Conservation (phyloP, 169 alveolate species). For the Eimeria mitis region DNA sequence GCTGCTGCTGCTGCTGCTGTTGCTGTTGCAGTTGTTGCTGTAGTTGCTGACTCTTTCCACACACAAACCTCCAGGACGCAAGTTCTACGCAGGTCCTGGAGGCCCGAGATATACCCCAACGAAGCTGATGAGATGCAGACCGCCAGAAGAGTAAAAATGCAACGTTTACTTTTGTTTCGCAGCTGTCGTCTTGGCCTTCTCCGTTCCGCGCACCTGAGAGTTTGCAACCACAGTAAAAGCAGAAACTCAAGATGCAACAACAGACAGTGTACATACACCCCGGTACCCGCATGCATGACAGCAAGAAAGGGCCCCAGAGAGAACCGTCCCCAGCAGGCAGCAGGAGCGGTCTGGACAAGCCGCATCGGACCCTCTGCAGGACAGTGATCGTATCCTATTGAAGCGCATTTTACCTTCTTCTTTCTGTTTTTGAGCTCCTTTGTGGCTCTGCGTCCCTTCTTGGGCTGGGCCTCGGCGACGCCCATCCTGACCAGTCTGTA, state of each 20-base stretch:
- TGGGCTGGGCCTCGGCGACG: constrained; percentile 58
- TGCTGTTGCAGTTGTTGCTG: background rate
- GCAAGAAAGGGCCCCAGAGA: too few species aligned
- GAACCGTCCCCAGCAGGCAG: too few species aligned
- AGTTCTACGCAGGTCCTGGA: background rate
- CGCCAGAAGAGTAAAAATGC: background rate
- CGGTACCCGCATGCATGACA: too few species aligned
- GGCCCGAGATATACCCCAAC: background rate
- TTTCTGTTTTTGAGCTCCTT: constrained; percentile 83
- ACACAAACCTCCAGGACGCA: background rate
- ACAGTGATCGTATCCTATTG: background rate
- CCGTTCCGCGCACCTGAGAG: constrained; percentile 81
- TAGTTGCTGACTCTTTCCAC: background rate
- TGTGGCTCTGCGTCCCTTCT: constrained; percentile 76
- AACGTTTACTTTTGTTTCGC: constrained; percentile 42
- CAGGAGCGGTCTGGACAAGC: too few species aligned
- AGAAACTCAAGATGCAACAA: background rate
- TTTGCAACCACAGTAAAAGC: background rate
- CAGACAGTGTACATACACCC: background rate
- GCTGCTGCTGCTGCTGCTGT: background rate
- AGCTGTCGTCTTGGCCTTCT: constrained; percentile 79
- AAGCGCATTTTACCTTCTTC: constrained; percentile 72
- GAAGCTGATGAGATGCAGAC: background rate
- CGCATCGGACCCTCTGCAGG: too few species aligned
- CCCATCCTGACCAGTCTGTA: constrained; percentile 89